Evolutionary conservation across 1,284 basidiomycete genomes (phyloP), one percentile per base, ranked within the genome.

Genomic region (Exsudoporus floridanus): DNA sequence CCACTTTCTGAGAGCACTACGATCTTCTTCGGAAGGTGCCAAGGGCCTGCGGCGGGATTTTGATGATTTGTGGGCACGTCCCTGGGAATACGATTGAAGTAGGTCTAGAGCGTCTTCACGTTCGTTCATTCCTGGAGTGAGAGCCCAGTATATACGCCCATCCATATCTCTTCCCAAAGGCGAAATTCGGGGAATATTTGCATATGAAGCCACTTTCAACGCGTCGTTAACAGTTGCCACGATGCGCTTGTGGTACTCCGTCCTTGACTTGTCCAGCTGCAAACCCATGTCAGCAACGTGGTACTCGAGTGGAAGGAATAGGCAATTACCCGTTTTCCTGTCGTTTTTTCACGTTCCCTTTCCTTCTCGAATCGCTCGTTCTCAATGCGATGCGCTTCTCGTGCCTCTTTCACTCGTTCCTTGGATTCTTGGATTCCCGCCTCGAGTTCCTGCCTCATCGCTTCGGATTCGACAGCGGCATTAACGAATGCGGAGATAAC

Each of bases 401-500:
- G 76, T 1, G 75, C 77, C 13, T 78, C 77, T 44, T 77, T 78
- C 14, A 61, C 59, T 4, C 74, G 64, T 44, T 86, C 82, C 61
- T 79, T 87, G 39, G 70, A 76, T 36, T 84, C 78, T 55, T 76
- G 73, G 0, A 68, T 52, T 4, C 81, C 83, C 6, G 71, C 70
- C 7, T 87, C 87, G 23, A 90, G 67, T 52, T 82, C 83, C 27
- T 78, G 75, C 13, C 79, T 77, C n/a, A 86, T 69, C 8, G 64
- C 62, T 33, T 74, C 67, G 7, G 82, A 77, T 36, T 75, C 66
- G 9, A 83, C 59, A 0, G 73, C 75, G 7, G 70, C 68, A 41
- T 85, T 75, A 16, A 86, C 74, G n/a, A 91, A 71, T 2, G 78
- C 76, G 3, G 74, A 57, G 33, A 90, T 61, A 18, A 87, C 75